These are phyloP conservation scores for Viola pubescens DNA, from an alignment of 441 rosid genomes.

Conservation along the genomic window DNA sequence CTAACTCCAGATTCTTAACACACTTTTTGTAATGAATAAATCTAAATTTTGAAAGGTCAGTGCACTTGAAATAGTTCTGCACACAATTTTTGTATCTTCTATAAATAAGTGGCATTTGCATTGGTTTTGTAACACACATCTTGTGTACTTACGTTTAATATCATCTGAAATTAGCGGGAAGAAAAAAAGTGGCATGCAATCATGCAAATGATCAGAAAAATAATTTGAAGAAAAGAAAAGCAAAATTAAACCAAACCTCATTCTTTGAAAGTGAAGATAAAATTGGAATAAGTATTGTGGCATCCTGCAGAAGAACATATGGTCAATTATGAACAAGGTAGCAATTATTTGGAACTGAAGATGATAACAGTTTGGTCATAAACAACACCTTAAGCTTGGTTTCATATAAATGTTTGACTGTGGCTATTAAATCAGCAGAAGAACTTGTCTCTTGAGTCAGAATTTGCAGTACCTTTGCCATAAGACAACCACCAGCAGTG, in stretches of 20 bases:
- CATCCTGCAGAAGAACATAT: slow-evolving; percentile 62
- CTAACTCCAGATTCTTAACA: too few species aligned
- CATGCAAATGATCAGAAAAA: background rate
- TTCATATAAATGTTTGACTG: slow-evolving; percentile 95
- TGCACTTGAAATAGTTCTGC: too few species aligned
- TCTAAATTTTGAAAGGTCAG: too few species aligned
- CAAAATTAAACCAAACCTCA: slow-evolving; percentile 49
- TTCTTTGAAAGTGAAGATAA: slow-evolving; percentile 87
- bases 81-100: too few species aligned
- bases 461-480: slow-evolving; percentile 80
- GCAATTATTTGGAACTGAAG: slow-evolving; percentile 10
- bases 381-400: slow-evolving; percentile 79
- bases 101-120: too few species aligned
- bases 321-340: background rate
- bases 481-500: slow-evolving; percentile 24
- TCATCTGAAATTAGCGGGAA: too few species aligned
- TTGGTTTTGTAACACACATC: too few species aligned
- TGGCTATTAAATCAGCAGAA: slow-evolving; percentile 67
- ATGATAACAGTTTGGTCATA: slow-evolving; percentile 6
- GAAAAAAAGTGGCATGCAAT: background rate
- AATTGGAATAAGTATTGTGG: slow-evolving; percentile 90
- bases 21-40: too few species aligned
- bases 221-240: slow-evolving; percentile 2
- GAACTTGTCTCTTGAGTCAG: slow-evolving; percentile 84
- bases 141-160: too few species aligned